Percentiles rank a stretch among this genome's conserved stretches.
Conservation (phyloP, 352 stramenopile genomes). For the Globisporangium takayamanum region DNA sequence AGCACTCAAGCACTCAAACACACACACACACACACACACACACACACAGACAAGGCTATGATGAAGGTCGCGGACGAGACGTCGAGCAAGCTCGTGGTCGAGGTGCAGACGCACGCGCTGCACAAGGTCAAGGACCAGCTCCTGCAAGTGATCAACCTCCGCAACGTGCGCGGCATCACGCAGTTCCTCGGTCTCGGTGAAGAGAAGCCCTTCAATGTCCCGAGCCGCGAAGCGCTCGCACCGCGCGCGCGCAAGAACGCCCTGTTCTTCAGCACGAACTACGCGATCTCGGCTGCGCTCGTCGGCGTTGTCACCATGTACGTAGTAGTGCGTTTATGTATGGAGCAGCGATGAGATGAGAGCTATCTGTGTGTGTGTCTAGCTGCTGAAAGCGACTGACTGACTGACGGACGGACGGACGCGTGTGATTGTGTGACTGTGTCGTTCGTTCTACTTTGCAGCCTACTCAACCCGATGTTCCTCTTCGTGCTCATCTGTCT, state of each 20-base stretch:
- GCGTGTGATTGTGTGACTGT: not conserved
- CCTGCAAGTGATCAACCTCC: constrained; percentile 53
- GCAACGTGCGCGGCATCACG: constrained; percentile 73
- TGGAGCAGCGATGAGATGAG: too few relatives aligned
- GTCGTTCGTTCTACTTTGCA: constrained; percentile 13
- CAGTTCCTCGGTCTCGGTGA: constrained; percentile 82
- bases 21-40: too few relatives aligned
- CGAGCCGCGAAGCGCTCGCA: constrained; percentile 50
- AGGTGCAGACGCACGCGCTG: constrained; percentile 55
- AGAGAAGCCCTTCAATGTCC: constrained; percentile 83
- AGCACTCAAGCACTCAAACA: not conserved
- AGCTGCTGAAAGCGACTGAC: not conserved
- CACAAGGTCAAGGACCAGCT: constrained; percentile 64
- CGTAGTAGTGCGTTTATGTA: not conserved
- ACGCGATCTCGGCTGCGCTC: constrained; percentile 65
- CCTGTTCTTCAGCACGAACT: constrained; percentile 83
- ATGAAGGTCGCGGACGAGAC: constrained; percentile 61
- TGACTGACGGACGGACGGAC: not conserved
- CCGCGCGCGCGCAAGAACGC: constrained; percentile 71
- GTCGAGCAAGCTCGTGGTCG: constrained; percentile 47
- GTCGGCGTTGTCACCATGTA: constrained; percentile 84
- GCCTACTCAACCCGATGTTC: constrained; percentile 81
- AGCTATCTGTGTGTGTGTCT: not conserved
- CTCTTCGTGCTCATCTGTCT: constrained; percentile 85
- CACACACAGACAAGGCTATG: not conserved